phyloP scores from a whole-genome alignment of 352 stramenopile species.

The Blastocystis sp. region DNA sequence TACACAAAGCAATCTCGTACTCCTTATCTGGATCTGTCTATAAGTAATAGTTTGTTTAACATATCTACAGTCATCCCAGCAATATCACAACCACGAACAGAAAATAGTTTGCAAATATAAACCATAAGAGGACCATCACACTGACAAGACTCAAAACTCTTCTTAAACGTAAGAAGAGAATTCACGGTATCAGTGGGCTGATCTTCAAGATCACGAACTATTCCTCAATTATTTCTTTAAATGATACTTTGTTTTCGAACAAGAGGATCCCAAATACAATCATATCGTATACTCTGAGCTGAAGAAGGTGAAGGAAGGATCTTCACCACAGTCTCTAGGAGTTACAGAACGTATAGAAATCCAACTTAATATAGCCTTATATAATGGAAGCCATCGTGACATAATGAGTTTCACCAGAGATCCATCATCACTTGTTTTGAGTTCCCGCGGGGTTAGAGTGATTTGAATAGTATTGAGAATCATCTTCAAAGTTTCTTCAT shows the following conservation, averaged over 20 bases:
- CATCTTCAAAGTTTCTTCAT: not conserved
- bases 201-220: conserved; percentile 3
- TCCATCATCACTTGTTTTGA: not conserved
- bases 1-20: conserved; percentile 52
- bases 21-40: not conserved
- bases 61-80: not conserved
- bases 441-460: not conserved
- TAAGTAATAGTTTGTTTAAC: not conserved
- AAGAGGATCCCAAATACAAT: not conserved
- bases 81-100: conserved; percentile 20
- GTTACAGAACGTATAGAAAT: not conserved
- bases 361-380: conserved; percentile 34
- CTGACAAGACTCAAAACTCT: not conserved
- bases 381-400: conserved; percentile 47
- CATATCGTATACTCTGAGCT: not conserved
- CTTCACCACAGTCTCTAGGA: conserved; percentile 33
- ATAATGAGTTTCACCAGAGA: conserved; percentile 51
- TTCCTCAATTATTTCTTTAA: not conserved
- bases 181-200: not conserved
- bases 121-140: conserved; percentile 24
- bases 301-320: conserved; percentile 10
- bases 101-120: conserved; percentile 54
- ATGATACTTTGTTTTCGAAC: not conserved
- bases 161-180: not conserved
- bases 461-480: not conserved